Base-by-base conservation (phyloP, 2,329 filamentous ascomycete genomes). In the Penicillium sp. region DNA sequence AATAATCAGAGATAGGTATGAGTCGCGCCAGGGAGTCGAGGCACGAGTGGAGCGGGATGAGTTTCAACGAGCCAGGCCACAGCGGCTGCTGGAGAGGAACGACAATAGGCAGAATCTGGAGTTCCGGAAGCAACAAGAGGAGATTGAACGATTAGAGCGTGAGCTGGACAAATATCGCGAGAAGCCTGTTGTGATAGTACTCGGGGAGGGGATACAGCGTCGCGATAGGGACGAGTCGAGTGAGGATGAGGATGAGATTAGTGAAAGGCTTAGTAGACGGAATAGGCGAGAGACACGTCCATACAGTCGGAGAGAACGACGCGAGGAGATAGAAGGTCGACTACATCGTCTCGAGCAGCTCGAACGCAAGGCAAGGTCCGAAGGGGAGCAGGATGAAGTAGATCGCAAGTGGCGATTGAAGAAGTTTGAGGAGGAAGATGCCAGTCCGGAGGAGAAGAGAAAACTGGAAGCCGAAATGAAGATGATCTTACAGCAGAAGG, bases 111-210 rank as follows among this genome's bases (percentile, higher is more conserved):
- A 71, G 50, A 68, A 72, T 52, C 31, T 71, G 29, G 67, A 74
- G 54, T 60, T 72, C 46, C 59, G 64, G 33, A 69, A 65, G 33
- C 70, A 69, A 46, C 69, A 71, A 59, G 65, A 66, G 58, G 71
- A 75, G 52, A 71, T 73, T 36, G 67, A 71, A 46, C 62, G 67
- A 4, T 37, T 75, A 48, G 69, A 73, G 61, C 65, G 69, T 3
- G 58, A 74, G 37, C 60, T 74, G 26, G 63, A 63, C 26, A 67
- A 62, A 31, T 54, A 64, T 45, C 65, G 61, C 7, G 56, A 65
- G 45, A n/a, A 3, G 16, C n/a, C 33, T 9, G n/a, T n/a, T n/a
- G n/a, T n/a, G n/a, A n/a, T n/a, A n/a, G n/a, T n/a, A n/a, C n/a
- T n/a, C n/a, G n/a, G n/a, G n/a, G n/a, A n/a, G n/a, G n/a, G n/a